These are phyloP conservation scores for Platanthera guangdongensis DNA, from an alignment of 106 monocot genomes.

Conservation along the genomic window DNA sequence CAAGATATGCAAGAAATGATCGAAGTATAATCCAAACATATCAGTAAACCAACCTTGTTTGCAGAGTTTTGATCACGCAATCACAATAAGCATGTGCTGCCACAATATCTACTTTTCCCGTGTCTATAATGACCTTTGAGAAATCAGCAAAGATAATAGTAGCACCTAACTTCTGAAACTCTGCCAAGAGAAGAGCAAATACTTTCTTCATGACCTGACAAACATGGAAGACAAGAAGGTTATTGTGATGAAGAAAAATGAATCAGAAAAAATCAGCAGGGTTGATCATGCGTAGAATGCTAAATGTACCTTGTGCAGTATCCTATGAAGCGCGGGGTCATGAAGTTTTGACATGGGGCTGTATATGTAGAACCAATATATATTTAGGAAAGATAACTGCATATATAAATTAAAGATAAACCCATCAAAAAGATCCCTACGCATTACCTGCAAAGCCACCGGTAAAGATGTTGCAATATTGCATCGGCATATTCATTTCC, in stretches of 20 bases:
- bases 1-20: not conserved
- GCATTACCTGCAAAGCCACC: slow-evolving; percentile 88
- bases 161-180: slow-evolving; percentile 78
- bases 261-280: not conserved
- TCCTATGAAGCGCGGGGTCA: slow-evolving; percentile 89
- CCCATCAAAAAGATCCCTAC: not conserved
- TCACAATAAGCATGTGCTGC: slow-evolving; percentile 83
- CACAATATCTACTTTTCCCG: slow-evolving; percentile 71
- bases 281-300: not conserved
- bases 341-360: slow-evolving; percentile 94
- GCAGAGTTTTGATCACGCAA: slow-evolving; percentile 71
- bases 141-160: slow-evolving; percentile 82
- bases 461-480: slow-evolving; percentile 79
- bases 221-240: slow-evolving; percentile 5
- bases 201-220: slow-evolving; percentile 85
- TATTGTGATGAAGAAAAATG: not conserved
- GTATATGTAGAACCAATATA: slow-evolving; percentile 11
- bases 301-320: slow-evolving; percentile 71
- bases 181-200: slow-evolving; percentile 68
- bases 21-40: not conserved
- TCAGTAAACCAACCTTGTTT: slow-evolving; percentile 43
- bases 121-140: slow-evolving; percentile 86
- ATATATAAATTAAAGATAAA: not conserved
- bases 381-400: slow-evolving; percentile 3
- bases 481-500: slow-evolving; percentile 96